A percentile compares a stretch with the other conserved stretches of the same genome.
These are phyloP conservation scores for Scytalidium sp. DNA, from an alignment of 2,329 filamentous ascomycete species.

Conservation along the genomic window DNA sequence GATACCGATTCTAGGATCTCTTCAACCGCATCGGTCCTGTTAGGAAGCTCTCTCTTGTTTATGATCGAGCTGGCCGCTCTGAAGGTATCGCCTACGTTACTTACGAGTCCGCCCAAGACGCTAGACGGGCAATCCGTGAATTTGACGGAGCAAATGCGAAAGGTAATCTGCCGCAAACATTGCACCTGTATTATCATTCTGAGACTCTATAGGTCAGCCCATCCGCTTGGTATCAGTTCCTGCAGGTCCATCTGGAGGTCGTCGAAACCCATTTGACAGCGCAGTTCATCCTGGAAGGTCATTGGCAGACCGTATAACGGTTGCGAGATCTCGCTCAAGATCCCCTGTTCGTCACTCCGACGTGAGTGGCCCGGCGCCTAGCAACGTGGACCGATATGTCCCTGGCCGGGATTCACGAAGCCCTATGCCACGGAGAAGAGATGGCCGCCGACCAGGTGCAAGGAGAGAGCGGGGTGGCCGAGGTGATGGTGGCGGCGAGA, in stretches of 20 bases:
- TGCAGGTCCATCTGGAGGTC: conserved; percentile 35
- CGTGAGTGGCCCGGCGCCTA: conserved; percentile 28
- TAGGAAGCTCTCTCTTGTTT: conserved; percentile 65
- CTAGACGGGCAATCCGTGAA: conserved; percentile 69
- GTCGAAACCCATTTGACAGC: conserved; percentile 55
- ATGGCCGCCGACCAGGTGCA: conserved; percentile 49
- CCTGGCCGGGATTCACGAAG: conserved; percentile 51
- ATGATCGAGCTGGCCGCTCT: conserved; percentile 86
- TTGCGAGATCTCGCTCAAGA: conserved; percentile 60
- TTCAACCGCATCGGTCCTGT: conserved; percentile 77
- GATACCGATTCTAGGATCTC: conserved; percentile 58
- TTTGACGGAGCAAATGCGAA: conserved; percentile 91
- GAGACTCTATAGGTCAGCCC: conserved; percentile 59
- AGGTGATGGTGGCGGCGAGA: conserved; percentile 38
- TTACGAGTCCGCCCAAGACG: conserved; percentile 70
- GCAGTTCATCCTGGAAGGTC: conserved; percentile 54
- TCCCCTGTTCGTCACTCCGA: conserved; percentile 42
- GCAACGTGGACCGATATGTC: conserved; percentile 31
- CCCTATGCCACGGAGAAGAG: conserved; percentile 50
- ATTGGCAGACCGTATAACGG: conserved; percentile 59
- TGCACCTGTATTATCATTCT: conserved; percentile 2
- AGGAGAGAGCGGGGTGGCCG: conserved; percentile 34
- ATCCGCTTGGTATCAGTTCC: conserved; percentile 71
- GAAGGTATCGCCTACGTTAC: conserved; percentile 82
- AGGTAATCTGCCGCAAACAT: conserved; percentile 39